phyloP scores from a whole-genome alignment of 2,329 filamentous ascomycete species.

The Ophiostoma sp. region DNA sequence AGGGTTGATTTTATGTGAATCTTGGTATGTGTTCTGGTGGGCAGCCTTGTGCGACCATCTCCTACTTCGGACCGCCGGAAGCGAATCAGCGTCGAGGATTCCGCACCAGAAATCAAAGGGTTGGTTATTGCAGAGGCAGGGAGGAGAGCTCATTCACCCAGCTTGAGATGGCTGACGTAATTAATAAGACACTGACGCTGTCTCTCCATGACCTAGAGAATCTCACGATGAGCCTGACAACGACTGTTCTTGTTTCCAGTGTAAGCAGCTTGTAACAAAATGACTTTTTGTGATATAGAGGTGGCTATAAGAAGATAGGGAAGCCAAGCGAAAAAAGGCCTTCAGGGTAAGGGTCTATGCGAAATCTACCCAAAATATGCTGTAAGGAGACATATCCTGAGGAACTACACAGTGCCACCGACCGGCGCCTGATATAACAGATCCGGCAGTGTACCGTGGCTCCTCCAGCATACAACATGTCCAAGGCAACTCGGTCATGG shows the following conservation, averaged over 20 bases:
- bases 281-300: slow-evolving; percentile 10
- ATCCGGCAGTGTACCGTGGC: not conserved
- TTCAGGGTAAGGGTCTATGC: not conserved
- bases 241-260: not conserved
- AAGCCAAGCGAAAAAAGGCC: not conserved
- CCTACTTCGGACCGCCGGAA: slow-evolving; percentile 23
- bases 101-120: not conserved
- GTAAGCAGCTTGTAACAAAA: slow-evolving; percentile 11
- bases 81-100: slow-evolving; percentile 2
- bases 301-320: slow-evolving; percentile 10
- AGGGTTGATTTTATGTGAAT: no score
- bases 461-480: not conserved
- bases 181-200: no score
- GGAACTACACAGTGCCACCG: not conserved
- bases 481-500: not conserved
- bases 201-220: no score
- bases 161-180: no score
- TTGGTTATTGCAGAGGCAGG: no score
- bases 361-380: not conserved
- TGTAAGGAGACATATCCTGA: not conserved
- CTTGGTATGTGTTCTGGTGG: not conserved
- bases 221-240: no score
- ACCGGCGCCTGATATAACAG: not conserved
- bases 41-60: not conserved
- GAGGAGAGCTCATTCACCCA: no score